Base-by-base conservation (phyloP, 345 rosid species). In the Heritiera fomes region DNA sequence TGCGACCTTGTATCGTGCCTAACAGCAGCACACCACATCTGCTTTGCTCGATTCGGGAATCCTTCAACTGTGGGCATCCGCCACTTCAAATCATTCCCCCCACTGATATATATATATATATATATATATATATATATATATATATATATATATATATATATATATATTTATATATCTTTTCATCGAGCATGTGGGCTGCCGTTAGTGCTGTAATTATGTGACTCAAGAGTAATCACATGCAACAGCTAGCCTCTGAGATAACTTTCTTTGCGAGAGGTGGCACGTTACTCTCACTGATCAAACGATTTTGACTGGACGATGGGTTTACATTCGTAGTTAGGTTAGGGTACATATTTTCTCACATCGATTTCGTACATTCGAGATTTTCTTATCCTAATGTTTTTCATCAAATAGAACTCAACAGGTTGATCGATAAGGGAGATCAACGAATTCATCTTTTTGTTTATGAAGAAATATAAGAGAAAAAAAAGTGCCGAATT, bases 41-140 rank as follows among this genome's bases (percentile, higher is more conserved):
- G 70, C 56, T 70, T 71, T 40, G 43, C 45, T 50, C 18, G 45
- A 66, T 56, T 72, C 7, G 68, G 80, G 43, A 79, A 83, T 73
- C 32, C 85, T 82, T 79, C 34, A 14, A 67, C 66, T 38, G 7
- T 14, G 45, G 6, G 67, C 59, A 60, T 30, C 45, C 6, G 2
- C 38, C 46, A 1, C 10, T 10, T 8, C 63, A 59, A 52, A 41
- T 60, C 74, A 55, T 79, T 55, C 7, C 17, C 59, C 15, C 13
- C 7, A 17, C 53, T 72, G 12, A 9, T 47, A 4, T 5, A 23
- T 23, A 23, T 23, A 23, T 23, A 23, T 23, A 23, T 23, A 23
- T 23, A 23, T 23, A 23, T 23, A 23, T 23, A 23, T 23, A 23
- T 23, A 23, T 23, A 23, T 23, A 23, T 23, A 23, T 23, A 23